phyloP scores from a whole-genome alignment of 2,329 filamentous ascomycete species.

The Xylariaceae sp. region DNA sequence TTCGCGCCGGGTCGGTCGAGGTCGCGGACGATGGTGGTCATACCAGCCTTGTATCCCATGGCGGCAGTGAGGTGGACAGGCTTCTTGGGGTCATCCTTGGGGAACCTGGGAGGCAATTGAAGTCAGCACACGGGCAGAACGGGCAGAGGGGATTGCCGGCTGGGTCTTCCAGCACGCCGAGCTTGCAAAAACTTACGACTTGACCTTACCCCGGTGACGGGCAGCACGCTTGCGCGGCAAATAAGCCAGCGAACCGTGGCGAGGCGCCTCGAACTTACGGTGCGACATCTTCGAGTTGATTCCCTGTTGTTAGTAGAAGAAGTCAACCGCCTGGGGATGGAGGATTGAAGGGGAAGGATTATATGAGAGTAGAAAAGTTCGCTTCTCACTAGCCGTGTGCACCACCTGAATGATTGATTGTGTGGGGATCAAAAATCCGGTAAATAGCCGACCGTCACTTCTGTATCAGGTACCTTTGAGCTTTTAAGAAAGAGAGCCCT shows the following conservation, averaged over 20 bases:
- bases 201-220: constrained; percentile 94
- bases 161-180: constrained; percentile 17
- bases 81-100: constrained; percentile 99
- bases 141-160: constrained; percentile 3
- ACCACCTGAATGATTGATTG: constrained; percentile 14
- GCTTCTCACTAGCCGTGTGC: constrained; percentile 17
- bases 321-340: constrained; percentile 27
- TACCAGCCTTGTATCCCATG: constrained; percentile 99
- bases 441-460: constrained; percentile 21
- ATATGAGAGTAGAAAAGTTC: constrained; percentile 21
- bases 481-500: constrained; percentile 19
- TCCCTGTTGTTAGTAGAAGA: constrained; percentile 30
- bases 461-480: neutral
- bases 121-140: constrained; percentile 12
- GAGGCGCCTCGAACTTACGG: constrained; percentile 72
- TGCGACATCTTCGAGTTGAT: constrained; percentile 41
- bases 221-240: constrained; percentile 87
- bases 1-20: constrained; percentile 98
- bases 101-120: constrained; percentile 62
- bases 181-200: constrained; percentile 76
- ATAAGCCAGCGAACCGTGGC: constrained; percentile 89
- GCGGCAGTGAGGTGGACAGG: constrained; percentile 95
- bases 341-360: constrained; percentile 20
- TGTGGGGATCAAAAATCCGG: constrained; percentile 21
- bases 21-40: constrained; percentile 99